These are phyloP conservation scores for Amyloporia xantha DNA, from an alignment of 768 basidiomycete genomes.

Conservation along the genomic window DNA sequence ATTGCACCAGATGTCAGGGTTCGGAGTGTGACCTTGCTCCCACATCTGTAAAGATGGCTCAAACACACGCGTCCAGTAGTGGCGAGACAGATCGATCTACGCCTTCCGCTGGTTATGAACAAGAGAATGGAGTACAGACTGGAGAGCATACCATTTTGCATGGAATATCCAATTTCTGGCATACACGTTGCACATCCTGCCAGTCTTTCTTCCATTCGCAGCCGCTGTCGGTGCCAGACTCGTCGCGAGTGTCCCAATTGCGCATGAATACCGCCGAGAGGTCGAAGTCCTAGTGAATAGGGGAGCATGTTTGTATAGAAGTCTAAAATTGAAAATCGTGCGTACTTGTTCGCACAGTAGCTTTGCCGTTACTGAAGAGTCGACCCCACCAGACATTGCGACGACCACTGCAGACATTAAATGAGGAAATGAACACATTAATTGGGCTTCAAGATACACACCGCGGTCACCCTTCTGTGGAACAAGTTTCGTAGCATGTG, in stretches of 20 bases:
- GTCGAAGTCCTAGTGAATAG: conserved; percentile 57
- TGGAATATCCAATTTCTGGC: conserved; percentile 65
- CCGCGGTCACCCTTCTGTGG: conserved; percentile 26
- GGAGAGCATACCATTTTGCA: conserved; percentile 52
- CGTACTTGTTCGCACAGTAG: conserved; percentile 63
- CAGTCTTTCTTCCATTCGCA: conserved; percentile 97
- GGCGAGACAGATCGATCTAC: conserved; percentile 79
- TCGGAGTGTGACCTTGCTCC: conserved; percentile 79
- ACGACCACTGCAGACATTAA: conserved; percentile 55
- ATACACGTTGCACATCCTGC: conserved; percentile 83
- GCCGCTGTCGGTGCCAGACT: conserved; percentile 68
- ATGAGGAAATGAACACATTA: neutral
- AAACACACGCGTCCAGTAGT: conserved; percentile 92
- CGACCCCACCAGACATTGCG: conserved; percentile 94
- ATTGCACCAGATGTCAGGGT: conserved; percentile 93
- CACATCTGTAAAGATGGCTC: conserved; percentile 76
- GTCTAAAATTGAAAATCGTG: neutral
- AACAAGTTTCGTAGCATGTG: conserved; percentile 9
- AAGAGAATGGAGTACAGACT: conserved; percentile 1
- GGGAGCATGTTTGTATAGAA: neutral
- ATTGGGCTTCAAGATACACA: conserved; percentile 2
- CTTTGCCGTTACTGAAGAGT: conserved; percentile 84
- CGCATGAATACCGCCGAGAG: conserved; percentile 91
- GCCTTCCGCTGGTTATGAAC: neutral
- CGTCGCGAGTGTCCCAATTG: conserved; percentile 90